Percentiles rank a stretch among this genome's conserved stretches.
These are phyloP conservation scores for Cerioporus squamosus DNA, from an alignment of 1,284 basidiomycete genomes.

Conservation along the genomic window DNA sequence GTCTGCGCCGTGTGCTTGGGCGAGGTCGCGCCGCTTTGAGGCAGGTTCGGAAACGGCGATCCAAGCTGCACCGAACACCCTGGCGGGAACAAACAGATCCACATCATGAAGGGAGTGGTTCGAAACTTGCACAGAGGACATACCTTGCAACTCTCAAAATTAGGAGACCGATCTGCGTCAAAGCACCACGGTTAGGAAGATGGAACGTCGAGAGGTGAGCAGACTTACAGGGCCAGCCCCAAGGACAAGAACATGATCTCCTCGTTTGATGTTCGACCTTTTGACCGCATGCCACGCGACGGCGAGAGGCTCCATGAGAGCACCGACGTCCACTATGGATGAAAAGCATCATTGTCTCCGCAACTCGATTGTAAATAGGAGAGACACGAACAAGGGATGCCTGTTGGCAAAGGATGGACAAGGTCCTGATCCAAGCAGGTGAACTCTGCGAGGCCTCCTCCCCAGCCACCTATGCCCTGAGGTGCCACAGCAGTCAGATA, in stretches of 20 bases:
- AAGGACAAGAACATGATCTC: slow-evolving; percentile 34
- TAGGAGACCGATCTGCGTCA: slow-evolving; percentile 14
- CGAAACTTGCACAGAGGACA: background rate
- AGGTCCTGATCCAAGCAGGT: background rate
- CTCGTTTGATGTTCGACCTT: slow-evolving; percentile 30
- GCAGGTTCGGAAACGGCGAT: slow-evolving; percentile 38
- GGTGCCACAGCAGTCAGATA: background rate
- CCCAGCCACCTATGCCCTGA: background rate
- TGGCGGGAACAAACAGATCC: background rate
- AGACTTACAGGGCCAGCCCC: slow-evolving; percentile 36
- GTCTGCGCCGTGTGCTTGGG: slow-evolving; percentile 30
- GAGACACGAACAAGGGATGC: slow-evolving; percentile 4
- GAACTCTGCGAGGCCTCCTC: background rate
- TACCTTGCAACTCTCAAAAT: slow-evolving; percentile 11
- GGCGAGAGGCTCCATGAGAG: slow-evolving; percentile 38
- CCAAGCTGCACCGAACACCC: slow-evolving; percentile 24
- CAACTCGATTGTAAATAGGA: background rate
- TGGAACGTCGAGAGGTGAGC: background rate
- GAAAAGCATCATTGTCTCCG: background rate
- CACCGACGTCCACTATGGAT: slow-evolving; percentile 32
- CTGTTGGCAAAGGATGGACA: slow-evolving; percentile 25
- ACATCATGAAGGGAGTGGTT: background rate
- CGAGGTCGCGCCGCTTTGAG: slow-evolving; percentile 30
- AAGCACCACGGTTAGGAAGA: background rate
- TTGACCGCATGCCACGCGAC: slow-evolving; percentile 40